Percentiles rank a stretch among this genome's conserved stretches.
phyloP scores from a whole-genome alignment of 108 stramenopile genomes.

The Nannochloropsis oceanica region DNA sequence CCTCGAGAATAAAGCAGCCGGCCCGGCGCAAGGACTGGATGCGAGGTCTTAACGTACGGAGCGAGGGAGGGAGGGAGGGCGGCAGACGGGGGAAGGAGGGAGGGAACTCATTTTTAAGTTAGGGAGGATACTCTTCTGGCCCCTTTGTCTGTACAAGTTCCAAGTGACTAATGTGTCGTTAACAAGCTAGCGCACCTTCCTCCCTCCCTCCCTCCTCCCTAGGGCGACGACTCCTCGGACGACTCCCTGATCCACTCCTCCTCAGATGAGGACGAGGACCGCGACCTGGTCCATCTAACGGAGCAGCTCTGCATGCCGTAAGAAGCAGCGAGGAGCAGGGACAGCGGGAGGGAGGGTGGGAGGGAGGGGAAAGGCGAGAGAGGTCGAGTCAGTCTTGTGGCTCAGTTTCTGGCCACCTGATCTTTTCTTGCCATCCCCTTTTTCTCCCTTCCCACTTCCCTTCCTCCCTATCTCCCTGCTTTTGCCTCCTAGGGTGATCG shows the following conservation, averaged over 20 bases:
- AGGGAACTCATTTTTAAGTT: not conserved
- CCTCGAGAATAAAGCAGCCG: not conserved
- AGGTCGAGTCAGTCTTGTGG: no score
- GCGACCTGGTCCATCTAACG: not conserved
- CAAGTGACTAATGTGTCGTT: no score
- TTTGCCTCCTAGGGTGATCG: no score
- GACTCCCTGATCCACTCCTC: not conserved
- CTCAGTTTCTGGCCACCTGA: no score
- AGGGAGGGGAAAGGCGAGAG: no score
- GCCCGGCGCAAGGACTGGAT: not conserved
- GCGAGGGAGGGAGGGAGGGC: no score
- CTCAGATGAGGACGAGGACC: not conserved
- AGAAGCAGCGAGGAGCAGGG: no score
- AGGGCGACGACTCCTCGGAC: not conserved
- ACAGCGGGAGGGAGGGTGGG: no score
- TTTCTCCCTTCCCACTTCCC: no score
- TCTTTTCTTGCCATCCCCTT: no score
- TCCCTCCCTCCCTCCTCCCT: not conserved
- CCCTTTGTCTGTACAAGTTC: not conserved
- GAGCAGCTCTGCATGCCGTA: not conserved
- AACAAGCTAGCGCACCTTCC: no score
- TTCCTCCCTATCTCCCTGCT: no score
- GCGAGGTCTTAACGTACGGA: not conserved
- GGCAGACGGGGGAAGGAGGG: not conserved
- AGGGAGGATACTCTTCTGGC: not conserved